Evolutionary conservation across 1,139 yeast genomes (phyloP).

Genomic region (Hyphopichia khmerensis): DNA sequence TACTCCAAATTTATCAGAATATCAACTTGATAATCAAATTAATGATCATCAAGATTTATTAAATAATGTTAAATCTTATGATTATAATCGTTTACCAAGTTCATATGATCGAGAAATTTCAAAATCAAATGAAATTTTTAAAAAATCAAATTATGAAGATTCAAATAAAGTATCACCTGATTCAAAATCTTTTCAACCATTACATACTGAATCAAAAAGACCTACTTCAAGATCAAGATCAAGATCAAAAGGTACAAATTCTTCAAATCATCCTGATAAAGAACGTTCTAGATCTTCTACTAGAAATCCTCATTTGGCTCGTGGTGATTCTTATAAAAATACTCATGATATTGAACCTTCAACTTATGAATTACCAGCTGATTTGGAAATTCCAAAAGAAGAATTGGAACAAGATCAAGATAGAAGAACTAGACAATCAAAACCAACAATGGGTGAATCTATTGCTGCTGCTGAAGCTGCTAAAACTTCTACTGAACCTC

Average conservation of each 20-base stretch:
- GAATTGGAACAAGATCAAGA: slow-evolving; percentile 29
- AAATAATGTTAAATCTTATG: slow-evolving; percentile 34
- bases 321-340: slow-evolving; percentile 65
- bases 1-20: slow-evolving; percentile 49
- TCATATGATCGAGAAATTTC: slow-evolving; percentile 3
- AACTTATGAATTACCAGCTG: slow-evolving; percentile 47
- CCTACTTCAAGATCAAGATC: slow-evolving; percentile 26
- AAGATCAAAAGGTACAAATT: slow-evolving; percentile 12
- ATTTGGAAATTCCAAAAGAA: slow-evolving; percentile 19
- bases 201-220: slow-evolving; percentile 34
- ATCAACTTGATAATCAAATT: slow-evolving; percentile 44
- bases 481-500: slow-evolving; percentile 7
- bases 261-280: neutral
- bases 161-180: too few relatives aligned
- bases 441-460: slow-evolving; percentile 52
- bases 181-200: too few relatives aligned
- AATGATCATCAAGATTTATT: slow-evolving; percentile 38
- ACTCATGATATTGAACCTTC: slow-evolving; percentile 40
- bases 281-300: slow-evolving; percentile 23
- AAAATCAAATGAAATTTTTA: slow-evolving; percentile 4
- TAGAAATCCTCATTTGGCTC: slow-evolving; percentile 56
- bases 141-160: too few relatives aligned
- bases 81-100: slow-evolving; percentile 38
- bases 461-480: slow-evolving; percentile 43
- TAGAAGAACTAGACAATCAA: slow-evolving; percentile 43